These are phyloP conservation scores for Hypoxylon intermedium DNA, from an alignment of 495 filamentous ascomycete genomes.

Conservation along the genomic window DNA sequence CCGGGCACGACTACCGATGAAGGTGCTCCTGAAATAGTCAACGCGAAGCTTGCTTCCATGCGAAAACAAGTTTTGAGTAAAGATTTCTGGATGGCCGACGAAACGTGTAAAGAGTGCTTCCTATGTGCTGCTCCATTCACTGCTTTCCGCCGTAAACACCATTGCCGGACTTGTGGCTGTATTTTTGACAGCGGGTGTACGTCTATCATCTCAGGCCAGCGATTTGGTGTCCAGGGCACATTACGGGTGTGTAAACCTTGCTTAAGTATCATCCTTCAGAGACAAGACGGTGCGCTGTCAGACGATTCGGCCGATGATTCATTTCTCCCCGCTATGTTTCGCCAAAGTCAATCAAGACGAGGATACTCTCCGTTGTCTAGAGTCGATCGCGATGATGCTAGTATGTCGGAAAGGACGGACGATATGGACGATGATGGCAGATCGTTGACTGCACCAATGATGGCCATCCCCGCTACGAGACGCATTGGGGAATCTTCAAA, in stretches of 20 bases:
- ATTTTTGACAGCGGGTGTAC: constrained; percentile 99
- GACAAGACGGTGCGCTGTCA: constrained; percentile 83
- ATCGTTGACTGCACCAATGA: constrained; percentile 65
- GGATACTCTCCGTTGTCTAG: constrained; percentile 35
- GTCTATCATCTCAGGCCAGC: constrained; percentile 79
- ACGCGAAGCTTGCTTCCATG: constrained; percentile 69
- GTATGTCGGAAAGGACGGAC: constrained; percentile 51
- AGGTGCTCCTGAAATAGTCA: constrained; percentile 66
- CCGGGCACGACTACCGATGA: constrained; percentile 62
- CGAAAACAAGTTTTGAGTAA: constrained; percentile 85
- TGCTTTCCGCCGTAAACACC: constrained; percentile 94
- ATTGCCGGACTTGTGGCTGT: constrained; percentile 92
- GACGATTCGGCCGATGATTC: constrained; percentile 82
- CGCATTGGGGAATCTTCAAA: constrained; percentile 82
- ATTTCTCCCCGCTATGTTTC: constrained; percentile 60
- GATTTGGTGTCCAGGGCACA: constrained; percentile 85
- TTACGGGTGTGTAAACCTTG: constrained; percentile 96
- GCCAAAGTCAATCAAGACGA: constrained; percentile 55
- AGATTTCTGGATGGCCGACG: constrained; percentile 99
- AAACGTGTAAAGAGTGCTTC: constrained; percentile 97
- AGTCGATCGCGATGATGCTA: constrained; percentile 46
- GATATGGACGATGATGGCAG: constrained; percentile 49
- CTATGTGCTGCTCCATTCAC: constrained; percentile 87
- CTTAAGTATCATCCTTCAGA: constrained; percentile 86
- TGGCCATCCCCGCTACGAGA: constrained; percentile 88